These are phyloP conservation scores for Aspergillus nomiae DNA, from an alignment of 2,329 filamentous ascomycete genomes.

Conservation along the genomic window DNA sequence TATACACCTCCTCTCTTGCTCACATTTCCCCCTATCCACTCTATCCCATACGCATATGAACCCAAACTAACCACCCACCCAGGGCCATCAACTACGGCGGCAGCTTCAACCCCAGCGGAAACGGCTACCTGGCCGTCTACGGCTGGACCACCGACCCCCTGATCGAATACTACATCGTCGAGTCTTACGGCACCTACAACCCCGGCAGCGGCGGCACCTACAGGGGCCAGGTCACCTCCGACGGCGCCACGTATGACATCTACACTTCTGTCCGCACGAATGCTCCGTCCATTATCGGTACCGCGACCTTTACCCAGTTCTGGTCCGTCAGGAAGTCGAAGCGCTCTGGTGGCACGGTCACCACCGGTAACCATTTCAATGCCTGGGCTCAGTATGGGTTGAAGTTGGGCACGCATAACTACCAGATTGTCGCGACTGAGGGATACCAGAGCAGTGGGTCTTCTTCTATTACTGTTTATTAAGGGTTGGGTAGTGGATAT, in stretches of 20 bases:
- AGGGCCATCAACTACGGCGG: slow-evolving; percentile 32
- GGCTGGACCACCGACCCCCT: slow-evolving; percentile 44
- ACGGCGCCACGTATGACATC: slow-evolving; percentile 42
- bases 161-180: slow-evolving; percentile 43
- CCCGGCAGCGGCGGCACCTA: slow-evolving; percentile 28
- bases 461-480: slow-evolving; percentile 39
- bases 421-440: slow-evolving; percentile 48
- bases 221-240: slow-evolving; percentile 38
- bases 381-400: slow-evolving; percentile 37
- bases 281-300: slow-evolving; percentile 43
- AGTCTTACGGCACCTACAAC: slow-evolving; percentile 37
- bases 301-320: slow-evolving; percentile 46
- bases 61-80: slow-evolving; percentile 1
- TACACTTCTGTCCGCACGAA: slow-evolving; percentile 41
- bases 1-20: slow-evolving; percentile 29
- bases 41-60: neutral
- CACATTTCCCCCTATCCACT: accelerated
- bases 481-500: neutral
- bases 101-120: slow-evolving; percentile 33
- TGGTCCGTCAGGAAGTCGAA: slow-evolving; percentile 43
- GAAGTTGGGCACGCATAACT: slow-evolving; percentile 37
- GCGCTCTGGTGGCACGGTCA: slow-evolving; percentile 39
- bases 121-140: slow-evolving; percentile 40
- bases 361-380: slow-evolving; percentile 39
- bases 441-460: slow-evolving; percentile 46